These are phyloP conservation scores for Neonectria hederae DNA, from an alignment of 2,329 filamentous ascomycete genomes.

Conservation along the genomic window DNA sequence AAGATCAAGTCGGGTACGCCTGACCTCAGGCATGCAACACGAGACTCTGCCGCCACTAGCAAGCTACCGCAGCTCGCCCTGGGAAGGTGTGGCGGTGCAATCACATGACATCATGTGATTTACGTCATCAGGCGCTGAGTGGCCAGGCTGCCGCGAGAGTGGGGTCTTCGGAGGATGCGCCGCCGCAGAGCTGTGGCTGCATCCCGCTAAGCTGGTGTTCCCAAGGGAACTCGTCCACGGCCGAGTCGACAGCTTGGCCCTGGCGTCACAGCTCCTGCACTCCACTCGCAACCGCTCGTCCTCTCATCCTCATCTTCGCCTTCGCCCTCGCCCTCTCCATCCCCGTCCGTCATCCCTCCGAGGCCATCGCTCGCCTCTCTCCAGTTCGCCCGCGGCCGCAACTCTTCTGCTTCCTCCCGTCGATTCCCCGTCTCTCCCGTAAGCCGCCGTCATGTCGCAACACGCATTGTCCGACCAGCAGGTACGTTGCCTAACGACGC, in stretches of 20 bases:
- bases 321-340: constrained; percentile 26
- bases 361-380: constrained; percentile 36
- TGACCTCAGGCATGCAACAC: constrained; percentile 42
- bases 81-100: constrained; percentile 42
- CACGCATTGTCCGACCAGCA: constrained; percentile 98
- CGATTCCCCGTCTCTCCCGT: constrained; percentile 25
- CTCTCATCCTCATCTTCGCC: constrained; percentile 12
- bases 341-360: constrained; percentile 28
- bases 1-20: constrained; percentile 34
- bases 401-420: constrained; percentile 6
- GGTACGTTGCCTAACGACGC: constrained; percentile 61
- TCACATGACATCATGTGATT: constrained; percentile 44
- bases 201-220: constrained; percentile 21
- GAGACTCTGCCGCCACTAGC: constrained; percentile 35
- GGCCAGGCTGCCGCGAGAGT: constrained; percentile 20
- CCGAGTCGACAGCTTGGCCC: constrained; percentile 29
- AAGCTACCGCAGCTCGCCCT: constrained; percentile 14
- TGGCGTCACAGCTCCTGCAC: constrained; percentile 46
- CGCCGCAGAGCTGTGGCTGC: constrained; percentile 33
- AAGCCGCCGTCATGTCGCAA: constrained; percentile 79
- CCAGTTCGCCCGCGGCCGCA: constrained; percentile 14
- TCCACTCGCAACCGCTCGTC: constrained; percentile 31
- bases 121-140: constrained; percentile 27
- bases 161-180: constrained; percentile 7
- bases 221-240: constrained; percentile 17